Evolutionary conservation across 352 stramenopile genomes (phyloP).

Genomic region (Phytophthora aleatoria): DNA sequence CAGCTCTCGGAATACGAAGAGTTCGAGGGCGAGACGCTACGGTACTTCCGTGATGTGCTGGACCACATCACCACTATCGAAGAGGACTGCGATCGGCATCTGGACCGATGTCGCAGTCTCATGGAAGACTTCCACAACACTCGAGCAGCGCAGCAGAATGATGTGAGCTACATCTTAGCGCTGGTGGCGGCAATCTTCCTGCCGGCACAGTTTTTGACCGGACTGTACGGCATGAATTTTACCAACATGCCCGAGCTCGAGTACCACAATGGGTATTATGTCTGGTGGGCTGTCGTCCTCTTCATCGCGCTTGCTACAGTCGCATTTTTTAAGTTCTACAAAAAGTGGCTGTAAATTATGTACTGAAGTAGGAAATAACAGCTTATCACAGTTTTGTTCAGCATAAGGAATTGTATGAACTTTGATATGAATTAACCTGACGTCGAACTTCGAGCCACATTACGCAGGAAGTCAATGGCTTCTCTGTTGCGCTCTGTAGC

Average conservation of each 20-base stretch:
- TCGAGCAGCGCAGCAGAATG: slow-evolving; percentile 65
- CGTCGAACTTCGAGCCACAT: neutral
- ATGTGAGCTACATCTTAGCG: slow-evolving; percentile 80
- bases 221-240: slow-evolving; percentile 92
- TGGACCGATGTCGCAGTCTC: slow-evolving; percentile 69
- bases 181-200: slow-evolving; percentile 83
- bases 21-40: slow-evolving; percentile 67
- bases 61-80: slow-evolving; percentile 83
- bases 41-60: slow-evolving; percentile 86
- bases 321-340: slow-evolving; percentile 72
- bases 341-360: slow-evolving; percentile 66
- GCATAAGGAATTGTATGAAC: neutral
- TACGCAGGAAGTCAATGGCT: neutral
- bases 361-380: neutral
- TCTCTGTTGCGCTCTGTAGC: neutral
- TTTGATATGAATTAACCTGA: too few relatives aligned
- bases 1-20: slow-evolving; percentile 75
- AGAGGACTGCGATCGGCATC: slow-evolving; percentile 80
- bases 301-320: slow-evolving; percentile 49
- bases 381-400: slow-evolving; percentile 5
- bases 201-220: slow-evolving; percentile 83
- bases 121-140: slow-evolving; percentile 75
- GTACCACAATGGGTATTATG: slow-evolving; percentile 75
- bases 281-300: slow-evolving; percentile 81
- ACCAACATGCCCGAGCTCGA: slow-evolving; percentile 84